Evolutionary conservation across 768 basidiomycete species (phyloP).

Genomic region (Suillus americanus): DNA sequence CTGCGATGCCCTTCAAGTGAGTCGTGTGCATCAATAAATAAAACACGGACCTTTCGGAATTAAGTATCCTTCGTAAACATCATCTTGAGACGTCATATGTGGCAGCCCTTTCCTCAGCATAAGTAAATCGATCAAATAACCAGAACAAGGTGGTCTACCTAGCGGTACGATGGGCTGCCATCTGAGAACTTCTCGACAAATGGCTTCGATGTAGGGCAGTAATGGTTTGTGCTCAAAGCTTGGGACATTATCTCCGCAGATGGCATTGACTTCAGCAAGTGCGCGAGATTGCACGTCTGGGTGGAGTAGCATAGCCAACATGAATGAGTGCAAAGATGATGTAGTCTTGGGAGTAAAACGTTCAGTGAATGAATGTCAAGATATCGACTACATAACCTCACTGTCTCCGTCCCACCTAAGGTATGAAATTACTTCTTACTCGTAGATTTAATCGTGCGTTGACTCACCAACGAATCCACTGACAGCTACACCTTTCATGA

Average conservation of each 20-base stretch:
- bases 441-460: background rate
- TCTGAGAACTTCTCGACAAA: constrained; percentile 25
- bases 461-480: constrained; percentile 6
- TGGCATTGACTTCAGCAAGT: constrained; percentile 26
- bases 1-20: background rate
- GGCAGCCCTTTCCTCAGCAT: constrained; percentile 7
- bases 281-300: constrained; percentile 26
- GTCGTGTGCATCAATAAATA: background rate
- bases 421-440: background rate
- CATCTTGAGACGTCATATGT: constrained; percentile 14
- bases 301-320: constrained; percentile 26
- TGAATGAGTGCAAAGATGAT: constrained; percentile 16
- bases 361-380: background rate
- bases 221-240: constrained; percentile 22
- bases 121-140: background rate
- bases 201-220: constrained; percentile 26
- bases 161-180: constrained; percentile 19
- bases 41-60: constrained; percentile 19
- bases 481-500: constrained; percentile 1
- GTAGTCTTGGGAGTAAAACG: constrained; percentile 12
- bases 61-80: constrained; percentile 19
- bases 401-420: constrained; percentile 21
- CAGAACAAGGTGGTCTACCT: constrained; percentile 6
- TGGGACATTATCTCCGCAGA: constrained; percentile 24
- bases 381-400: constrained; percentile 8